Evolutionary conservation across 352 stramenopile species (phyloP).

Genomic region (Hyaloperonospora arabidopsidis): DNA sequence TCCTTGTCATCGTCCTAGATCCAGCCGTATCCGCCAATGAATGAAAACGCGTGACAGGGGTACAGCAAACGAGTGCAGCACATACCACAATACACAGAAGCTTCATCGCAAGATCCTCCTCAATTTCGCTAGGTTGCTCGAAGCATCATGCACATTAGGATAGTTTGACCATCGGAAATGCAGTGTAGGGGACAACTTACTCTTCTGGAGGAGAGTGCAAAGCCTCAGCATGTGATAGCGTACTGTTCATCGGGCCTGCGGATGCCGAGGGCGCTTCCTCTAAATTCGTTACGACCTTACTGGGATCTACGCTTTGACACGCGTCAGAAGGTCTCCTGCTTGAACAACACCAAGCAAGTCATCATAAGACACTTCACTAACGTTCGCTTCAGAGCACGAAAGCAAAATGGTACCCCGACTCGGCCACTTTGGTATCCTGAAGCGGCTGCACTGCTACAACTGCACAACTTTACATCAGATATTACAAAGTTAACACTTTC

Average conservation of each 20-base stretch:
- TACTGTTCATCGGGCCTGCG: background rate
- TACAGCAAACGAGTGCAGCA: background rate
- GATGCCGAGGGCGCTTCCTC: background rate
- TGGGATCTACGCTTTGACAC: background rate
- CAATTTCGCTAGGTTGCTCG: conserved; percentile 10
- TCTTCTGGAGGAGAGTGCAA: conserved; percentile 15
- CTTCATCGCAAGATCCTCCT: conserved; percentile 20
- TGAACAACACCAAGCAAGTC: no score
- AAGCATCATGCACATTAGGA: background rate
- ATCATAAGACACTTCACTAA: no score
- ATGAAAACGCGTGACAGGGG: no score
- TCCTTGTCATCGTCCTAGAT: conserved; percentile 27
- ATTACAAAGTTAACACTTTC: conserved; percentile 1
- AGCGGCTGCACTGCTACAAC: conserved; percentile 2
- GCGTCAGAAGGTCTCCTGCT: background rate
- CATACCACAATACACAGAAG: conserved; percentile 19
- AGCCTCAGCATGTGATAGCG: conserved; percentile 4
- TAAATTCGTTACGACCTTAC: background rate
- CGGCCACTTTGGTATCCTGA: background rate
- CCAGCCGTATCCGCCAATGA: no score
- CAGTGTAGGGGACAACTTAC: conserved; percentile 10
- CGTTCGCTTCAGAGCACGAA: background rate
- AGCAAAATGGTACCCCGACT: conserved; percentile 9
- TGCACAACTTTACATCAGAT: conserved; percentile 7
- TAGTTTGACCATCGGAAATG: background rate